Evolutionary conservation across 176 grass and related monocot genomes (phyloP).

Genomic region (Puccinellia tenuiflora): DNA sequence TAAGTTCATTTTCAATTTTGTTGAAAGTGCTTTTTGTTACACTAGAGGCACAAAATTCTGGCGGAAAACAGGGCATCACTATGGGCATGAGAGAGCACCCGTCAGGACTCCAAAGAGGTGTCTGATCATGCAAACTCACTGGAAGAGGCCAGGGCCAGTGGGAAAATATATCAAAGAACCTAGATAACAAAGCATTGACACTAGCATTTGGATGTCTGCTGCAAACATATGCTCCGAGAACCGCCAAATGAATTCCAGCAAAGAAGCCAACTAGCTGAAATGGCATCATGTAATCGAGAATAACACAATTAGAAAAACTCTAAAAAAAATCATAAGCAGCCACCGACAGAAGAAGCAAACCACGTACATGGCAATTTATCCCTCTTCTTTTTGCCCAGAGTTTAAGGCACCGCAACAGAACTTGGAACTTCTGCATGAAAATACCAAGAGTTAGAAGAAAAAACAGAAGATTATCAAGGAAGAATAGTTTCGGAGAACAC

Average conservation of each 20-base stretch:
- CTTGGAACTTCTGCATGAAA: constrained; percentile 57
- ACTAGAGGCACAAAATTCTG: constrained; percentile 47
- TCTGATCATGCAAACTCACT: constrained; percentile 48
- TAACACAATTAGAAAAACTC: not conserved
- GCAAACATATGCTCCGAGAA: constrained; percentile 70
- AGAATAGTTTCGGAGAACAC: not conserved
- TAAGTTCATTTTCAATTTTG: constrained; percentile 63
- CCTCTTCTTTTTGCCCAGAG: constrained; percentile 70
- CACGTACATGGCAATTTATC: constrained; percentile 62
- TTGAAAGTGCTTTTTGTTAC: constrained; percentile 59
- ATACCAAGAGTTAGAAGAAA: constrained; percentile 5
- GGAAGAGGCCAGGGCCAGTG: constrained; percentile 66
- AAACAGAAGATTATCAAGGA: not conserved
- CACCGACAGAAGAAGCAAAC: not conserved
- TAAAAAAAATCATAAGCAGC: constrained; percentile 4
- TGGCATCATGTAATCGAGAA: constrained; percentile 19
- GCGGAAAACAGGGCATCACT: constrained; percentile 45
- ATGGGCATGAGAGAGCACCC: constrained; percentile 62
- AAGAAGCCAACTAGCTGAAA: constrained; percentile 66
- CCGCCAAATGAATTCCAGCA: constrained; percentile 63
- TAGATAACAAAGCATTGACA: constrained; percentile 35
- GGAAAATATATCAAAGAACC: constrained; percentile 58
- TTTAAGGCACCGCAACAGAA: constrained; percentile 62
- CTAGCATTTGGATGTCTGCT: constrained; percentile 51
- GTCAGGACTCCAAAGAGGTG: constrained; percentile 37